Evolutionary conservation across 2,329 filamentous ascomycete genomes (phyloP).

Genomic region (Torrubiella hemipterigena): DNA sequence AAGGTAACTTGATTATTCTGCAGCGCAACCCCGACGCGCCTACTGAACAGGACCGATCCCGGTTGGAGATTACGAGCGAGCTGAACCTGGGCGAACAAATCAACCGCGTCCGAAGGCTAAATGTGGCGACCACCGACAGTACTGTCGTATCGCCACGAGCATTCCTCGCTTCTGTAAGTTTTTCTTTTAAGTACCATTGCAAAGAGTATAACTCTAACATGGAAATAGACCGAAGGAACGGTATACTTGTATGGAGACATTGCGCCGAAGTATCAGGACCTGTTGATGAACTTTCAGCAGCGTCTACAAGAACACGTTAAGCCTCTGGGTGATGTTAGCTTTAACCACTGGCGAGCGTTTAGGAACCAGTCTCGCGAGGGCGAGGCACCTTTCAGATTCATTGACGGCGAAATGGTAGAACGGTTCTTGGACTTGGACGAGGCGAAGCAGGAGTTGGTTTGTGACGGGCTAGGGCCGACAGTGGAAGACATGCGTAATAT

Average conservation of each 20-base stretch:
- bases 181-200: slow-evolving; percentile 2
- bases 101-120: slow-evolving; percentile 69
- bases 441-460: slow-evolving; percentile 39
- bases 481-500: slow-evolving; percentile 50
- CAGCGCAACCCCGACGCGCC: slow-evolving; percentile 60
- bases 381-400: slow-evolving; percentile 71
- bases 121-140: slow-evolving; percentile 50
- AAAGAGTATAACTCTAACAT: slow-evolving; percentile 12
- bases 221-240: slow-evolving; percentile 65
- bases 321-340: slow-evolving; percentile 62
- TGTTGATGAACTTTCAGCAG: slow-evolving; percentile 71
- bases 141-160: slow-evolving; percentile 68
- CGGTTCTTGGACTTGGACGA: slow-evolving; percentile 63
- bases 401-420: slow-evolving; percentile 88
- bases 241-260: slow-evolving; percentile 86
- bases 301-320: slow-evolving; percentile 55
- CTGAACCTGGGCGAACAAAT: slow-evolving; percentile 87
- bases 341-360: slow-evolving; percentile 73
- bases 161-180: slow-evolving; percentile 74
- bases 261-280: slow-evolving; percentile 56
- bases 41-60: slow-evolving; percentile 58
- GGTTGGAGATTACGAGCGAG: slow-evolving; percentile 65
- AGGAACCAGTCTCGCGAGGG: slow-evolving; percentile 60
- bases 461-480: slow-evolving; percentile 44
- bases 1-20: slow-evolving; percentile 80